Evolutionary conservation across 2,329 filamentous ascomycete species (phyloP).

Genomic region (Fusarium scirpi): DNA sequence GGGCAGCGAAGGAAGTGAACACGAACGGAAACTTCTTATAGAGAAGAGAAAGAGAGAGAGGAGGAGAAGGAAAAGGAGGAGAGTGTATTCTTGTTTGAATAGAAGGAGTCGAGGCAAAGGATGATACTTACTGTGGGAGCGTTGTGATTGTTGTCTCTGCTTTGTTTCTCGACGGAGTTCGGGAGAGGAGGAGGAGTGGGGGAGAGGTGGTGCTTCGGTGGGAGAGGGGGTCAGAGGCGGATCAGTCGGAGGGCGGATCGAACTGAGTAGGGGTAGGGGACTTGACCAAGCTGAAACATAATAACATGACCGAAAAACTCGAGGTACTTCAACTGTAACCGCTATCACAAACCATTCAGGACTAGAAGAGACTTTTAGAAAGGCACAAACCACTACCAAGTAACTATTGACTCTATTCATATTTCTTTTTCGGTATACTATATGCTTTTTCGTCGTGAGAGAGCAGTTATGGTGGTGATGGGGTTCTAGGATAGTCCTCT

Average conservation of each 20-base stretch:
- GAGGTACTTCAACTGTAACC: background rate
- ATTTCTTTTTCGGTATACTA: background rate
- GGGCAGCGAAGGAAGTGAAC: background rate
- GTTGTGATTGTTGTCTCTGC: background rate
- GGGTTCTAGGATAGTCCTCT: background rate
- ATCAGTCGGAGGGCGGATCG: background rate
- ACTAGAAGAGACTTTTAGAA: background rate
- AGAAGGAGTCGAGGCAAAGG: background rate
- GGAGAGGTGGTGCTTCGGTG: slow-evolving; percentile 2
- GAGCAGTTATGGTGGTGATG: background rate
- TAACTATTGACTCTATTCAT: background rate
- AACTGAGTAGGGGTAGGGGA: background rate
- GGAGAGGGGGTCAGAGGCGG: background rate
- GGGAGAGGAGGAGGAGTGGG: background rate
- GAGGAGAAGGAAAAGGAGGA: background rate
- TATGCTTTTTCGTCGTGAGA: background rate
- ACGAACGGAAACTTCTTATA: background rate
- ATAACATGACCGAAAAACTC: slow-evolving; percentile 4
- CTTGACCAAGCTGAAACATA: slow-evolving; percentile 1
- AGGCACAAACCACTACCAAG: background rate
- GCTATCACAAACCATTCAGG: background rate
- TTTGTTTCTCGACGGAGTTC: slow-evolving; percentile 12
- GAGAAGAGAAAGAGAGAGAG: background rate
- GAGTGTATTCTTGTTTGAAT: background rate
- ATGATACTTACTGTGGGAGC: background rate